Evolutionary conservation across 768 basidiomycete genomes (phyloP), one percentile per base, ranked within the genome.

Genomic region (Leccinum fibrillosum): DNA sequence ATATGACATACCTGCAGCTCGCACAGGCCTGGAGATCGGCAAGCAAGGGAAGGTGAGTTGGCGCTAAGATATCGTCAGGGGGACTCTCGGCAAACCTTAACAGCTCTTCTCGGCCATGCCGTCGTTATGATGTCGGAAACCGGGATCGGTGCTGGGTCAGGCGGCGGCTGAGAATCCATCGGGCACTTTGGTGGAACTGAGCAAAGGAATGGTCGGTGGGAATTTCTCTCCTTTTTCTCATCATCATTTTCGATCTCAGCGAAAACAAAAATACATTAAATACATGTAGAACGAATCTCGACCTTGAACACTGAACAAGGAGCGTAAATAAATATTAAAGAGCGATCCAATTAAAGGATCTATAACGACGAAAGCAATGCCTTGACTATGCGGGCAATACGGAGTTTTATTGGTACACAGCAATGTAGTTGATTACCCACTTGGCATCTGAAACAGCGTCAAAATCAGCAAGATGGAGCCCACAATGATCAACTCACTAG

Each of bases 351-450:
- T 13, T 28, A 55, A 30, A 30, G 2, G 48, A 53, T 45, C n/a
- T 21, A n/a, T 53, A 53, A 49, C 44, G 9, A 60, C 23, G 35
- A 49, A 37, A 35, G 25, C 23, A 10, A 52, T 25, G 35, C 37
- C 15, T 32, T 55, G 42, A 34, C 34, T 51, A 60, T 37, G 37
- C 17, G 37, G 0, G 17, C 17, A n/a, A 39, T 39, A 39, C 9
- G 37, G 17, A 19, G 1, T 48, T 51, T 59, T 53, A 71, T 54
- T 81, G 74, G 70, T 81, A 86, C 49, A 83, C 79, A 34, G 80
- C 78, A 55, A 86, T 73, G 64, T 80, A 84, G 64, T 82, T 82
- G 69, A 86, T 74, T 58, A 76, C 72, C 83, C 83, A 85, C 66
- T 80, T 71, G 11, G 84, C 82, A 64, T 73, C 83, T 86, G 11